Evolutionary conservation across 768 basidiomycete species (phyloP).

Genomic region (Lentinula boryana): DNA sequence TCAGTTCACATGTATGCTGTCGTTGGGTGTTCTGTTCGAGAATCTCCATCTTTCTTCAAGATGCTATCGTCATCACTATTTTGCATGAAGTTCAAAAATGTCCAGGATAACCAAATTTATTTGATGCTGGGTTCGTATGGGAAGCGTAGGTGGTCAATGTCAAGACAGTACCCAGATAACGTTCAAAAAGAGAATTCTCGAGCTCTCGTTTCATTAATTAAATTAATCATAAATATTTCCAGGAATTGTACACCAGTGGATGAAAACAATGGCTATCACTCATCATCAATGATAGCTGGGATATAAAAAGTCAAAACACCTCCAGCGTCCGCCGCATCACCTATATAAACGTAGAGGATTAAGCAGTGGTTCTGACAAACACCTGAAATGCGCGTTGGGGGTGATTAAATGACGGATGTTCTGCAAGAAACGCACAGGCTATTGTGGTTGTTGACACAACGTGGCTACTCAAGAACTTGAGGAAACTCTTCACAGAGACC

Average conservation of each 20-base stretch:
- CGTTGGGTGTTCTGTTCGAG: too few relatives aligned
- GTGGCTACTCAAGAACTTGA: slow-evolving; percentile 78
- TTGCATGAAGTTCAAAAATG: too few relatives aligned
- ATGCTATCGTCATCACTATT: too few relatives aligned
- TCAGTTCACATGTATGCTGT: too few relatives aligned
- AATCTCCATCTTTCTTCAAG: too few relatives aligned
- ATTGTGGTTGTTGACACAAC: slow-evolving; percentile 81
- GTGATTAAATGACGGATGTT: neutral
- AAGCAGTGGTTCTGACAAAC: slow-evolving; percentile 79
- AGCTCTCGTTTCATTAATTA: too few relatives aligned
- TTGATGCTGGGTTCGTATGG: too few relatives aligned
- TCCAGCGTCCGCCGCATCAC: slow-evolving; percentile 70
- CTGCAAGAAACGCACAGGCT: slow-evolving; percentile 52
- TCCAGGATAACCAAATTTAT: too few relatives aligned
- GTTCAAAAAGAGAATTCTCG: too few relatives aligned
- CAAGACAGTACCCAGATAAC: too few relatives aligned
- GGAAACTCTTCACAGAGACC: slow-evolving; percentile 67
- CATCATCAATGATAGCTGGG: slow-evolving; percentile 67
- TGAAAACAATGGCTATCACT: slow-evolving; percentile 10
- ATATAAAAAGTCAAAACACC: slow-evolving; percentile 88
- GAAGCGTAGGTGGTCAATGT: too few relatives aligned
- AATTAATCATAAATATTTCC: neutral
- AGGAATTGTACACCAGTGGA: neutral
- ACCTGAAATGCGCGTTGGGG: slow-evolving; percentile 33
- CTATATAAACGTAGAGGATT: slow-evolving; percentile 87